Base-by-base conservation (phyloP, 768 basidiomycete genomes). In the Basidioascus undulatus region DNA sequence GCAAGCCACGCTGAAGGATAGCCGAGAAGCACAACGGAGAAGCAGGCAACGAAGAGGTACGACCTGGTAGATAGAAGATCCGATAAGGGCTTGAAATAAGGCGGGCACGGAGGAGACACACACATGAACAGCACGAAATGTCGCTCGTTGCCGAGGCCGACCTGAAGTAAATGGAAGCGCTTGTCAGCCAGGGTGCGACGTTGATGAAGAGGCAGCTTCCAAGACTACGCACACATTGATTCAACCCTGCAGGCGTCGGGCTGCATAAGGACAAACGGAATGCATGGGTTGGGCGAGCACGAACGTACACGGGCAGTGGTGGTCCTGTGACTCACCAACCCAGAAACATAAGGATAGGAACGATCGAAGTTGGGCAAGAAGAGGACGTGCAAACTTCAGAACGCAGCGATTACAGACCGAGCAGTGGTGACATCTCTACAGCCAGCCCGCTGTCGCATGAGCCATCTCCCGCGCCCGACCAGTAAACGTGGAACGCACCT, bases 71-170 rank as follows among this genome's bases (percentile, higher is more conserved):
- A 31, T 26, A 39, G 39, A 21, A 28, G 33, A 42, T 2, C 23
- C 2, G 18, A 31, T 11, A 4, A 32, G 37, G 7, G 10, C 32
- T 26, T 21, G 33, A 24, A 38, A 37, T 39, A 28, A 40, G 21
- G 7, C 35, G 36, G 41, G 38, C n/a, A 12, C 13, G 36, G 15
- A 31, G 18, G 1, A 10, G 26, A 6, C n/a, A 59, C 74, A 41
- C 47, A 81, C 82, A 96, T 76, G 67, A 96, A 98, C 35, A 96
- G 62, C 30, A 89, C 68, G 51, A 98, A 98, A 59, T 94, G 84
- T 0, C 89, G 73, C 54, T 94, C 87, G 50, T 96, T 98, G 55
- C 89, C 66, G 6, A 96, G 57, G 10, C 89, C 89, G 33, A 98
- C 59, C 59, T 60, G 41, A 32, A 24, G 16, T 15, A 25, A 23